Base-by-base conservation (phyloP, 1,284 basidiomycete genomes). In the Malassezia nana region DNA sequence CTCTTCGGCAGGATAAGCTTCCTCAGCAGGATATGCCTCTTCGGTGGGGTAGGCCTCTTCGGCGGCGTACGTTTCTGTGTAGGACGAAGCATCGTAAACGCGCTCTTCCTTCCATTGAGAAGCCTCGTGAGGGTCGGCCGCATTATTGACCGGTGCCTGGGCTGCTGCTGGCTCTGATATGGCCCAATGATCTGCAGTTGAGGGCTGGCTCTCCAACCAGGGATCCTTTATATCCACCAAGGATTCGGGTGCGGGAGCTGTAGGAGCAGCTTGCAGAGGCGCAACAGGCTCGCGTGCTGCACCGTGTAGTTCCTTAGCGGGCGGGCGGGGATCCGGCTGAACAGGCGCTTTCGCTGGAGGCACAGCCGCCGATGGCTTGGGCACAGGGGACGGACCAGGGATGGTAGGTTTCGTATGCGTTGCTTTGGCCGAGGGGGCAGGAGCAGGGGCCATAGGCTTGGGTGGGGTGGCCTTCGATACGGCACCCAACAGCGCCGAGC, bases 401-500 rank as follows among this genome's bases (percentile, higher is more conserved):
- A 8, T 24, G 2, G 46, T 7, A 15, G 31, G 20, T 16, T 48
- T 33, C 24, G 31, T 42, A 9, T 18, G 43, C 26, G 35, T 44
- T 4, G 35, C 44, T 15, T 38, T 45, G 2, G 18, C 33, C 13
- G 33, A 25, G 13, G 44, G 33, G 25, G 33, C 44, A 6, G 43
- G 42, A 30, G 29, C 46, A 1, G 46, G 29, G n/a, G 53, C 47
- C 15, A 18, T 26, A 10, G 39, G 42, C 24, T 33, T 38, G 7
- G 24, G 8, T 20, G 28, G 8, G 2, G 44, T 7, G n/a, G 29
- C 24, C 9, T 45, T 68, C n/a, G 87, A 89, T 13, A 95, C 79
- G 2, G 86, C 84, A 68, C 89, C 87, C 41, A 94, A 77, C 18
- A 96, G 77, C 63, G 92, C 89, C 18, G 85, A 83, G 63, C 87